Evolutionary conservation across 2,329 filamentous ascomycete genomes (phyloP).

Genomic region (Venturia effusa): DNA sequence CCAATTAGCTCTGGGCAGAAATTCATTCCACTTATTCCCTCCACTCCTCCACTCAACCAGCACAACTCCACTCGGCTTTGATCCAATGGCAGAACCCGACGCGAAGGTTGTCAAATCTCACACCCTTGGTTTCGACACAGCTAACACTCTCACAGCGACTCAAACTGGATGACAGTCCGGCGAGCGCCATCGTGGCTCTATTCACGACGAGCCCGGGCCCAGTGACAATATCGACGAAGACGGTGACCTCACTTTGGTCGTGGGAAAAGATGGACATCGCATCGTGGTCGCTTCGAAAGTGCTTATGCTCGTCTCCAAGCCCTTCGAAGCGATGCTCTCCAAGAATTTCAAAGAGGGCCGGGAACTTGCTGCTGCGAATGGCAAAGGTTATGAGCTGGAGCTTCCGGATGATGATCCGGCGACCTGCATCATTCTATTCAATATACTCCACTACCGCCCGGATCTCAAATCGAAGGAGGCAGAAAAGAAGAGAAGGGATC

Average conservation of each 20-base stretch:
- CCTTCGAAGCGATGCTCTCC: neutral
- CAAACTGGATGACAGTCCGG: too few species aligned
- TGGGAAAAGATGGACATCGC: neutral
- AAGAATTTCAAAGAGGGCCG: neutral
- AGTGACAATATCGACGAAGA: slow-evolving; percentile 5
- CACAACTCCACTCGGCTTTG: too few species aligned
- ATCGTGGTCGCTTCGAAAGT: neutral
- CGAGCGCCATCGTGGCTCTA: too few species aligned
- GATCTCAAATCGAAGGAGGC: neutral
- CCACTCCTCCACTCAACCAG: too few species aligned
- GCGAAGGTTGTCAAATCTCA: too few species aligned
- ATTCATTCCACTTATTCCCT: too few species aligned
- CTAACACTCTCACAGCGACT: too few species aligned
- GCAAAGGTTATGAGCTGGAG: neutral
- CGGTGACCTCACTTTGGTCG: neutral
- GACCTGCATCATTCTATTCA: neutral
- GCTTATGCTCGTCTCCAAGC: neutral
- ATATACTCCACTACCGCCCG: neutral
- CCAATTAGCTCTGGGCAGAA: too few species aligned
- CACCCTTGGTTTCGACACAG: too few species aligned
- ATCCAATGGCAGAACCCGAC: too few species aligned
- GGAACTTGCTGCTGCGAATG: neutral
- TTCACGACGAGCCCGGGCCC: too few species aligned
- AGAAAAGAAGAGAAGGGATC: too few species aligned
- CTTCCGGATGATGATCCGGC: neutral